Evolutionary conservation across 305 asterid species (phyloP).

Genomic region (Fraxinus angustifolia): DNA sequence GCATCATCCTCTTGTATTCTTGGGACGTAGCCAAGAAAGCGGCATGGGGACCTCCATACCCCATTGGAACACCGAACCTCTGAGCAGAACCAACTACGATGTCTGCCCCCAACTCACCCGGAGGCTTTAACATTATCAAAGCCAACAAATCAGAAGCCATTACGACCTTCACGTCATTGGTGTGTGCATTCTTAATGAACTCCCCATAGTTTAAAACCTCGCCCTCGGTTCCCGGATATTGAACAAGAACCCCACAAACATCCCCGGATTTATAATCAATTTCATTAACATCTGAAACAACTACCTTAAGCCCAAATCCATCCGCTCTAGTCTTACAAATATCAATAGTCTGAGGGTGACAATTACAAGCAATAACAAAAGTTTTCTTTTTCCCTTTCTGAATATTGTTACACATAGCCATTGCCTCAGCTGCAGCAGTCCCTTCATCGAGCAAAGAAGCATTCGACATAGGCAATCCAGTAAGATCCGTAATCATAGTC

Average conservation of each 20-base stretch:
- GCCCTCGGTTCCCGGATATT: conserved; percentile 97
- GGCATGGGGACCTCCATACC: conserved; percentile 98
- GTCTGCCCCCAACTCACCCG: conserved; percentile 90
- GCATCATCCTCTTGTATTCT: conserved; percentile 98
- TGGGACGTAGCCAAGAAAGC: conserved; percentile 97
- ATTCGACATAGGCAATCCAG: conserved; percentile 91
- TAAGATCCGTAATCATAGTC: conserved; percentile 89
- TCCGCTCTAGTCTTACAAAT: conserved; percentile 85
- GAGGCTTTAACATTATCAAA: conserved; percentile 86
- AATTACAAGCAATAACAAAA: conserved; percentile 74
- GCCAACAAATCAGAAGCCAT: conserved; percentile 93
- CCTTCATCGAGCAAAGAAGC: conserved; percentile 92
- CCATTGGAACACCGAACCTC: conserved; percentile 99
- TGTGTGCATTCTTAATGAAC: conserved; percentile 84
- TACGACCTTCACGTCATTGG: conserved; percentile 87
- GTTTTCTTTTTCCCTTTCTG: conserved; percentile 86
- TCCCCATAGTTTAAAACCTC: conserved; percentile 80
- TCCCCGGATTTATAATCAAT: conserved; percentile 75
- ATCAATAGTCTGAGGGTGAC: conserved; percentile 93
- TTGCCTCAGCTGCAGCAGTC: conserved; percentile 95
- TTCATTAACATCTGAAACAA: conserved; percentile 61
- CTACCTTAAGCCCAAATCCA: conserved; percentile 79
- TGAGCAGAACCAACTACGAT: conserved; percentile 98
- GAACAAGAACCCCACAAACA: conserved; percentile 88
- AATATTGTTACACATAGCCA: conserved; percentile 97